Evolutionary conservation across 2,329 filamentous ascomycete genomes (phyloP).

Genomic region (Epichloe hybrida): DNA sequence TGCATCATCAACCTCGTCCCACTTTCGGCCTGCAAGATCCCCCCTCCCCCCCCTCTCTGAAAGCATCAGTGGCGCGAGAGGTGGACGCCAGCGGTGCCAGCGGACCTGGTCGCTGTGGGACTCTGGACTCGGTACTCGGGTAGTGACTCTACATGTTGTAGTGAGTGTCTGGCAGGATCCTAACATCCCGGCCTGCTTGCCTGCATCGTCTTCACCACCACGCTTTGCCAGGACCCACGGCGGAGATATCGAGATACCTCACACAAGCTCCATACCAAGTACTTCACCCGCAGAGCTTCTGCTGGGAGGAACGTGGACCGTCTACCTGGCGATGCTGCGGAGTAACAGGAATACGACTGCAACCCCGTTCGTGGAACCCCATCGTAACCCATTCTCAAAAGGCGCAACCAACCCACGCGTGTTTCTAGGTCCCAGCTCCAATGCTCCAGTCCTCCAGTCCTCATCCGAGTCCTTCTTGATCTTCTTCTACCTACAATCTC

Average conservation of each 20-base stretch:
- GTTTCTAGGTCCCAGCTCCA: no score
- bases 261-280: background rate
- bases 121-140: no score
- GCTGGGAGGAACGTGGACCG: background rate
- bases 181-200: no score
- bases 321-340: background rate
- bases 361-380: slow-evolving; percentile 4
- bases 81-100: no score
- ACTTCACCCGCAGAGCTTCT: background rate
- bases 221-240: background rate
- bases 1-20: no score
- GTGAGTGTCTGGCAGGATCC: no score
- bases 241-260: background rate
- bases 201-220: no score
- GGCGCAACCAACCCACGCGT: background rate
- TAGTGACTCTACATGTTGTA: no score
- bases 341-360: background rate
- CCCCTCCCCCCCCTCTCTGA: no score
- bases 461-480: background rate
- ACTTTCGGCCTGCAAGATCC: no score
- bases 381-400: background rate
- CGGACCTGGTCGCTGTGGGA: no score
- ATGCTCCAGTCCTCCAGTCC: background rate
- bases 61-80: no score
- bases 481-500: background rate